Percentiles rank a stretch among this genome's conserved stretches.
phyloP scores from a whole-genome alignment of 139 green algal genomes.

The Micromonas commoda region DNA sequence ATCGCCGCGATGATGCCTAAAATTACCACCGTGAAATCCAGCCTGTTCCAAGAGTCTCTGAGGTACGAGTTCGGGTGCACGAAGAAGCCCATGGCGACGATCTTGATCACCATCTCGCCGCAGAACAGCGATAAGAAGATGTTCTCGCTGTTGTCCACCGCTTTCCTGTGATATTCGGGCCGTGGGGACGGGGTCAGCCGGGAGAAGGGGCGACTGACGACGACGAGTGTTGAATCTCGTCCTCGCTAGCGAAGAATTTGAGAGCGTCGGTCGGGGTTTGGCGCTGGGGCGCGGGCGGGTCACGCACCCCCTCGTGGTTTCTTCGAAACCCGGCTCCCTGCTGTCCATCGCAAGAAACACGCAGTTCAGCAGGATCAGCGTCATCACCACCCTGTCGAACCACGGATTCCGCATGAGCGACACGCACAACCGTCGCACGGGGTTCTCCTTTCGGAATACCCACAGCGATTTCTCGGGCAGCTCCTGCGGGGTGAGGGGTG shows the following conservation, averaged over 20 bases:
- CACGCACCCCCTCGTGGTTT: not conserved
- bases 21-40: constrained; percentile 39
- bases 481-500: too few species aligned
- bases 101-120: constrained; percentile 32
- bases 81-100: constrained; percentile 34
- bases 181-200: too few species aligned
- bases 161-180: constrained; percentile 8
- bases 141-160: constrained; percentile 24
- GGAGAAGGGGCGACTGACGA: not conserved
- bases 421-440: not conserved
- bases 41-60: constrained; percentile 35
- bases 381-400: constrained; percentile 32
- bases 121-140: constrained; percentile 33
- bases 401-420: constrained; percentile 11
- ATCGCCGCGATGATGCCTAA: constrained; percentile 2
- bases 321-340: not conserved
- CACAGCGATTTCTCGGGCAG: not conserved
- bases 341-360: constrained; percentile 22
- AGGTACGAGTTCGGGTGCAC: constrained; percentile 27
- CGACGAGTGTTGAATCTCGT: too few species aligned
- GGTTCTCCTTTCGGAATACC: not conserved
- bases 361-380: constrained; percentile 35
- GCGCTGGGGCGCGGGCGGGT: too few species aligned
- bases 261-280: not conserved
- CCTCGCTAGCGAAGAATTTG: too few species aligned